Percentiles rank a stretch among this genome's conserved stretches.
These are phyloP conservation scores for Calonectria pauciramosa DNA, from an alignment of 2,329 filamentous ascomycete species.

Conservation along the genomic window DNA sequence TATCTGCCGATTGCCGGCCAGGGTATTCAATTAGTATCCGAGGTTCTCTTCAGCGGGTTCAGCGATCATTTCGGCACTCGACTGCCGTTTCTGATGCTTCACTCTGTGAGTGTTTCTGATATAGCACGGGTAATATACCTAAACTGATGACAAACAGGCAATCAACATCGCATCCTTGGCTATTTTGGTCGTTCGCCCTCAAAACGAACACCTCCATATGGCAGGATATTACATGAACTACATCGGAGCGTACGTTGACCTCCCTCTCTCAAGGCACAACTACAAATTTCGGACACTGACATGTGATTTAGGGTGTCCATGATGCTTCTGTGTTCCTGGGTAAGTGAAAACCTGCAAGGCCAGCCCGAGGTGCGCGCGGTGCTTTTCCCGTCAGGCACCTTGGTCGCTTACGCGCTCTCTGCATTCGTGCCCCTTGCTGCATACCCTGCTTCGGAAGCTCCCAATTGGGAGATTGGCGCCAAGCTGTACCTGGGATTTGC, in stretches of 20 bases:
- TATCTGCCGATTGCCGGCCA: constrained; percentile 25
- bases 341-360: constrained; percentile 1
- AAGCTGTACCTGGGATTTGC: constrained; percentile 9
- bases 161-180: constrained; percentile 26
- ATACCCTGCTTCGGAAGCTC: constrained; percentile 1
- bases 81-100: constrained; percentile 17
- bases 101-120: constrained; percentile 8
- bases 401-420: not conserved
- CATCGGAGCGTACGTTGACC: constrained; percentile 17
- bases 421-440: constrained; percentile 10
- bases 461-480: constrained; percentile 1
- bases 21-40: constrained; percentile 16
- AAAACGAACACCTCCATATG: constrained; percentile 24
- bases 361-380: constrained; percentile 5
- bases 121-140: not conserved
- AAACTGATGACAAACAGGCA: not conserved
- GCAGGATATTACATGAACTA: constrained; percentile 31
- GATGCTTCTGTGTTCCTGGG: constrained; percentile 14
- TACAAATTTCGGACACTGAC: not conserved
- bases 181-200: constrained; percentile 21
- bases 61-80: constrained; percentile 25
- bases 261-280: not conserved
- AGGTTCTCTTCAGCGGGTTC: constrained; percentile 18
- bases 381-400: constrained; percentile 1
- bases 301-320: not conserved